phyloP scores from a whole-genome alignment of 2,329 filamentous ascomycete genomes.

The Mollisia scopiformis region DNA sequence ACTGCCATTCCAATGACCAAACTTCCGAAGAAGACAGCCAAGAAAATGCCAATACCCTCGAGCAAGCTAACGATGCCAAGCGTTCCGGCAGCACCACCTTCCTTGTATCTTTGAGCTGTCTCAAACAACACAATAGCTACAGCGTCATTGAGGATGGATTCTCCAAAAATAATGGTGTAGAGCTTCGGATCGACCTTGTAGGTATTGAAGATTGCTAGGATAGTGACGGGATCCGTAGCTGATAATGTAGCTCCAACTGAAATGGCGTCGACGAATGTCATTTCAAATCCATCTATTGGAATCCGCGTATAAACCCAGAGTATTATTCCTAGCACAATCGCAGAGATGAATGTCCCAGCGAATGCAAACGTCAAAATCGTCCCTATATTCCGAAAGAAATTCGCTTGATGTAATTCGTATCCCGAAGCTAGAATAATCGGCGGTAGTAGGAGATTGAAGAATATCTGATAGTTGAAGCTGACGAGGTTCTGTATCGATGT shows the following conservation, averaged over 20 bases:
- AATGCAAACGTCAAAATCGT: conserved; percentile 98
- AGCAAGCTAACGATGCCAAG: conserved; percentile 83
- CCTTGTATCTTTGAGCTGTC: conserved; percentile 90
- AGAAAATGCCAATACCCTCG: conserved; percentile 90
- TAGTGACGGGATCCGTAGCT: conserved; percentile 95
- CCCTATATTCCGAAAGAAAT: conserved; percentile 98
- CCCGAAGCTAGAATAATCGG: conserved; percentile 97
- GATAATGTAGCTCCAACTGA: conserved; percentile 95
- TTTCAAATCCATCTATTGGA: conserved; percentile 80
- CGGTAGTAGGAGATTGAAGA: conserved; percentile 98
- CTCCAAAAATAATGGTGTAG: conserved; percentile 98
- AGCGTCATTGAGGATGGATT: conserved; percentile 97
- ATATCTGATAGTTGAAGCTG: conserved; percentile 98
- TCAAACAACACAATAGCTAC: conserved; percentile 99
- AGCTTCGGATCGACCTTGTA: conserved; percentile 99
- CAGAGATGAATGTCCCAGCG: conserved; percentile 94
- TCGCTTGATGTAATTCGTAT: conserved; percentile 96
- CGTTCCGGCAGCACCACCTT: conserved; percentile 67
- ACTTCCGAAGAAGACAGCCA: conserved; percentile 94
- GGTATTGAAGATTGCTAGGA: conserved; percentile 97
- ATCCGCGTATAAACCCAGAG: conserved; percentile 88
- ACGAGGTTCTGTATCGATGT: conserved; percentile 87
- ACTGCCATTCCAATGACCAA: conserved; percentile 86
- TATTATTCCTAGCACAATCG: conserved; percentile 88
- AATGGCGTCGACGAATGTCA: conserved; percentile 94